These are phyloP conservation scores for Zymoseptoria tritici DNA, from an alignment of 2,329 filamentous ascomycete species.

Conservation along the genomic window DNA sequence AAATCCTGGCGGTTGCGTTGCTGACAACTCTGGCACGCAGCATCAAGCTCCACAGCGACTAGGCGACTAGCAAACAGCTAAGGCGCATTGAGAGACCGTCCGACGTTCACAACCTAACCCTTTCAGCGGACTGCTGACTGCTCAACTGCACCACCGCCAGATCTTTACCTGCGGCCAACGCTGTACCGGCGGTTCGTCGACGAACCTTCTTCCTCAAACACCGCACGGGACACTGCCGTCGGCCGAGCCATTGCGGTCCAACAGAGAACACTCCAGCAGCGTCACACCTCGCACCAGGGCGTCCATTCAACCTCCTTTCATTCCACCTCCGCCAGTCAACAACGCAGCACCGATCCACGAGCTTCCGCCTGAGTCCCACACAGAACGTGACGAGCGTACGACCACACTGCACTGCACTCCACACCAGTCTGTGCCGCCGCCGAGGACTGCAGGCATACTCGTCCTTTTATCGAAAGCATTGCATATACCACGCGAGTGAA, in stretches of 20 bases:
- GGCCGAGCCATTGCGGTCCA: neutral
- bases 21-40: neutral
- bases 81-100: neutral
- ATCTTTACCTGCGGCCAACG: neutral
- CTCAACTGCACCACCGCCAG: no score
- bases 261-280: neutral
- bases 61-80: neutral
- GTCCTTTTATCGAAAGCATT: neutral
- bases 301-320: neutral
- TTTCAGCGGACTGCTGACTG: no score
- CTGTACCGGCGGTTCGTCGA: neutral
- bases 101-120: neutral
- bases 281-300: neutral
- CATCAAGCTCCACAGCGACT: neutral
- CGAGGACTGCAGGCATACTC: neutral
- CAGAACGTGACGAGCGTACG: neutral
- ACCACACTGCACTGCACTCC: neutral
- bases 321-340: neutral
- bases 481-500: slow-evolving; percentile 3
- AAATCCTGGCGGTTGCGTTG: neutral
- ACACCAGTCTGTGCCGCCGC: neutral
- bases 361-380: neutral
- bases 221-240: neutral
- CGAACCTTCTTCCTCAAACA: neutral
- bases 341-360: neutral